Evolutionary conservation across 345 rosid species (phyloP).

Genomic region (Theobroma cacao): DNA sequence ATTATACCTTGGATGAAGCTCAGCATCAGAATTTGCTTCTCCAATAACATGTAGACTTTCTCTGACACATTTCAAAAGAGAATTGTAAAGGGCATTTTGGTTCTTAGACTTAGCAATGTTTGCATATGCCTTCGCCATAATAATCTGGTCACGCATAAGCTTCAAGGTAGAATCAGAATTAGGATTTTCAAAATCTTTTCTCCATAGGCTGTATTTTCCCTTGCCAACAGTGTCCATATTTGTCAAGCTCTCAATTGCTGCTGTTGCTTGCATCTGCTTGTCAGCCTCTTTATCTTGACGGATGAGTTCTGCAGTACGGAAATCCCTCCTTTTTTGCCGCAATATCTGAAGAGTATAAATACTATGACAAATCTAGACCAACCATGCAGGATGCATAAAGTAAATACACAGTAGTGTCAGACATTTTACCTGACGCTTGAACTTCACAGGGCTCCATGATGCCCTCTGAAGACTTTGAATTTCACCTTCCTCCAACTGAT

Average conservation of each 20-base stretch:
- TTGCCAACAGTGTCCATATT: conserved; percentile 48
- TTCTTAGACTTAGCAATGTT: conserved; percentile 75
- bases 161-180: conserved; percentile 81
- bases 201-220: conserved; percentile 91
- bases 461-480: conserved; percentile 27
- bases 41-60: conserved; percentile 67
- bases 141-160: conserved; percentile 95
- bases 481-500: conserved; percentile 29
- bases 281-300: conserved; percentile 60
- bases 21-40: conserved; percentile 77
- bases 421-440: conserved; percentile 69
- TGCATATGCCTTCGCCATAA: conserved; percentile 95
- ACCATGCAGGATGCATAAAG: conserved; percentile 8
- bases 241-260: conserved; percentile 60
- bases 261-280: conserved; percentile 41
- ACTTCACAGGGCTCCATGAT: conserved; percentile 70
- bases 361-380: conserved; percentile 29
- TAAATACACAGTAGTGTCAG: conserved; percentile 18
- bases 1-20: conserved; percentile 73
- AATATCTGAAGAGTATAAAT: conserved; percentile 41
- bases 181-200: conserved; percentile 83
- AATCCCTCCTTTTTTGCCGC: conserved; percentile 62
- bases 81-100: conserved; percentile 48
- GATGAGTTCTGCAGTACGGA: conserved; percentile 59
- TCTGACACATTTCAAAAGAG: conserved; percentile 56